These are phyloP conservation scores for Viola pubescens DNA, from an alignment of 441 rosid genomes.

Conservation along the genomic window DNA sequence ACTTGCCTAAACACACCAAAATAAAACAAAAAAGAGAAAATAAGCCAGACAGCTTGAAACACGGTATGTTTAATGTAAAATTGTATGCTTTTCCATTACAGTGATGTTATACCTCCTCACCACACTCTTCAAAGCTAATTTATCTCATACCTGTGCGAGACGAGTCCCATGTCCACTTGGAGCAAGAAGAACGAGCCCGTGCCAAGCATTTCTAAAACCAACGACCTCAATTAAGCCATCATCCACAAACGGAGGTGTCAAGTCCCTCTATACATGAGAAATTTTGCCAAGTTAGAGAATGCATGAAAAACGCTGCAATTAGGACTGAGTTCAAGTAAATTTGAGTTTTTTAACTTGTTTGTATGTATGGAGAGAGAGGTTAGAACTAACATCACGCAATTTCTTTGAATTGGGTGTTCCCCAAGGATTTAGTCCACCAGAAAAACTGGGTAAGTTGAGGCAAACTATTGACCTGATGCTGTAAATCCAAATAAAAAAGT, in stretches of 20 bases:
- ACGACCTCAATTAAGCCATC: conserved; percentile 88
- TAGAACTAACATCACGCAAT: conserved; percentile 33
- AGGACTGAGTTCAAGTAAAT: too few species aligned
- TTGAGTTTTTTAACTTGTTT: too few species aligned
- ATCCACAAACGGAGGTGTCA: conserved; percentile 81
- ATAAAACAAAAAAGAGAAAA: background rate
- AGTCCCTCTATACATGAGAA: conserved; percentile 45
- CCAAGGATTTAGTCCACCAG: conserved; percentile 97
- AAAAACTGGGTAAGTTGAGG: conserved; percentile 93
- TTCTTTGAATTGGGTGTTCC: conserved; percentile 62
- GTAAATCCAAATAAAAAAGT: conserved; percentile 14
- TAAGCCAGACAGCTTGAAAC: background rate
- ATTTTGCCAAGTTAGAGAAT: background rate
- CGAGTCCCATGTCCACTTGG: conserved; percentile 94
- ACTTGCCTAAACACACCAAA: conserved; percentile 38
- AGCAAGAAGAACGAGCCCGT: conserved; percentile 73
- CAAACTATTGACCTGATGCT: conserved; percentile 93
- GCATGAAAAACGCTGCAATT: too few species aligned
- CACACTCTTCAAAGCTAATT: background rate
- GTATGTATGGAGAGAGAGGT: background rate
- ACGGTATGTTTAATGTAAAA: too few species aligned
- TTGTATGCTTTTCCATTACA: too few species aligned
- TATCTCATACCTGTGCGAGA: conserved; percentile 71
- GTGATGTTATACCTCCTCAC: too few species aligned
- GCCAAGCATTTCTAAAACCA: conserved; percentile 96